These are phyloP conservation scores for Ogataea ganodermae DNA, from an alignment of 805 yeast species.

Conservation along the genomic window DNA sequence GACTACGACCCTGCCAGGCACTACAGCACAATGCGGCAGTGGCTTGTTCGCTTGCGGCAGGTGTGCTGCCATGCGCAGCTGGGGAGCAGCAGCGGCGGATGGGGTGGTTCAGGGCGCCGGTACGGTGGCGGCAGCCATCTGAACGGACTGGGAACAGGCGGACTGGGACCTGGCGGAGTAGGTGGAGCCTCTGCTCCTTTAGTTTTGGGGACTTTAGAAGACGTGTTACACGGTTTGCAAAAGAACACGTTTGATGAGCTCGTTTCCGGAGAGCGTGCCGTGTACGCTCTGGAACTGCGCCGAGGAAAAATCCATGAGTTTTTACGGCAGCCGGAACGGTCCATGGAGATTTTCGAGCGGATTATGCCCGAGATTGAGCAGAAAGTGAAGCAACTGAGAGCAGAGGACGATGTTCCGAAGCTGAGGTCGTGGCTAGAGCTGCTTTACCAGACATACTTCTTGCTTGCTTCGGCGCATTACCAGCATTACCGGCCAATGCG, in stretches of 20 bases:
- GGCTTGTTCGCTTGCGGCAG: slow-evolving; percentile 73
- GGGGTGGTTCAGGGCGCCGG: slow-evolving; percentile 5
- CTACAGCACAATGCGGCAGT: slow-evolving; percentile 54
- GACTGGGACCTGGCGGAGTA: background rate
- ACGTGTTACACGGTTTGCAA: slow-evolving; percentile 67
- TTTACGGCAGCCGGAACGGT: slow-evolving; percentile 49
- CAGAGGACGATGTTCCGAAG: slow-evolving; percentile 25
- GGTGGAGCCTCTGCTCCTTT: slow-evolving; percentile 6
- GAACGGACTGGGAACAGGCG: background rate
- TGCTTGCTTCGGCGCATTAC: slow-evolving; percentile 72
- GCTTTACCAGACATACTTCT: slow-evolving; percentile 76
- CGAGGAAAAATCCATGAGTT: slow-evolving; percentile 73
- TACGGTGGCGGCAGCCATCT: slow-evolving; percentile 7
- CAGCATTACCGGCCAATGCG: slow-evolving; percentile 48
- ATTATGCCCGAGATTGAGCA: slow-evolving; percentile 39
- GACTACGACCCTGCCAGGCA: slow-evolving; percentile 52
- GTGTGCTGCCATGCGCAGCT: slow-evolving; percentile 79
- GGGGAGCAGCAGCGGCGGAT: slow-evolving; percentile 12
- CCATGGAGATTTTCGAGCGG: slow-evolving; percentile 47
- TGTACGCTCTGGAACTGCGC: slow-evolving; percentile 49
- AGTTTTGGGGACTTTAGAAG: slow-evolving; percentile 55
- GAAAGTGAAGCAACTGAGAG: slow-evolving; percentile 20
- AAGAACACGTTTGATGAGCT: slow-evolving; percentile 54
- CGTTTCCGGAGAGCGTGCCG: slow-evolving; percentile 48
- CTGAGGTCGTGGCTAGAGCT: slow-evolving; percentile 56